These are phyloP conservation scores for Discostella stelligera DNA, from an alignment of 352 stramenopile genomes.

Conservation along the genomic window DNA sequence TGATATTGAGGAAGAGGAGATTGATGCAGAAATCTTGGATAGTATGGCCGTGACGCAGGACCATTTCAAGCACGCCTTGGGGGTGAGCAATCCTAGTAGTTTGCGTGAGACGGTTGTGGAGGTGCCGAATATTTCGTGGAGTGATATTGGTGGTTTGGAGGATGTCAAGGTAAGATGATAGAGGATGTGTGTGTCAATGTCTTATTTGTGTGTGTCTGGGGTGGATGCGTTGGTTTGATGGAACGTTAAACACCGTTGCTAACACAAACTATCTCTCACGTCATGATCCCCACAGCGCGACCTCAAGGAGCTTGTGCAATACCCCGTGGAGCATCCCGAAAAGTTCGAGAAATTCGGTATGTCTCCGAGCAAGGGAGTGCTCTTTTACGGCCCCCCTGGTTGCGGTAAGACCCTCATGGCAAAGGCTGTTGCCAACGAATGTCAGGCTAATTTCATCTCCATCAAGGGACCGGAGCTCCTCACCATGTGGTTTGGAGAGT, in stretches of 20 bases:
- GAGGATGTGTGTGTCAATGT: neutral
- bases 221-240: constrained; percentile 1
- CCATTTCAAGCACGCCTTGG: constrained; percentile 98
- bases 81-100: constrained; percentile 96
- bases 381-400: constrained; percentile 99
- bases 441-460: constrained; percentile 99
- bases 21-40: constrained; percentile 98
- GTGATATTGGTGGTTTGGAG: constrained; percentile 98
- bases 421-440: constrained; percentile 99
- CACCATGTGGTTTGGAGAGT: constrained; percentile 99
- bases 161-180: constrained; percentile 86
- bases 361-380: constrained; percentile 93
- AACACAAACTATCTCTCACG: constrained; percentile 5
- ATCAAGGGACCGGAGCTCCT: constrained; percentile 99
- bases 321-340: constrained; percentile 99
- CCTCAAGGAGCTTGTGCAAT: constrained; percentile 98
- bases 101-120: constrained; percentile 99
- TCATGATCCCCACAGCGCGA: constrained; percentile 87
- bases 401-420: constrained; percentile 99
- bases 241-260: neutral
- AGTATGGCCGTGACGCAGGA: constrained; percentile 97
- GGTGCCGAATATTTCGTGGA: constrained; percentile 97
- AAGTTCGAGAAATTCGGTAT: constrained; percentile 98
- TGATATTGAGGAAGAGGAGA: constrained; percentile 99
- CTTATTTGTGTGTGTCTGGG: constrained; percentile 5